These are phyloP conservation scores for Begonia fuchsioides DNA, from an alignment of 306 rosid species.

Conservation along the genomic window DNA sequence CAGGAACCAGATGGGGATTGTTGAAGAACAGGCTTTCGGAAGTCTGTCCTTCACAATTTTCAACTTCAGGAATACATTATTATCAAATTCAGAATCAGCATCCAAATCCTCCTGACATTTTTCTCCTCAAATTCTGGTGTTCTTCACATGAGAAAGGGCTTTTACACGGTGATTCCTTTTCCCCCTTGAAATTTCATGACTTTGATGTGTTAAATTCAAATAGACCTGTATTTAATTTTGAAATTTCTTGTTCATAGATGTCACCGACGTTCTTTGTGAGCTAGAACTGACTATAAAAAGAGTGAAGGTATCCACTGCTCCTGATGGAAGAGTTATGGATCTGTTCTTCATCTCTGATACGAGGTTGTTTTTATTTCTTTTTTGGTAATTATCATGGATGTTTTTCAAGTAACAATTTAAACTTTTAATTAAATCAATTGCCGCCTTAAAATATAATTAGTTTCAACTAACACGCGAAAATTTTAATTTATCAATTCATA, in stretches of 20 bases:
- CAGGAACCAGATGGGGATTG: conserved; percentile 34
- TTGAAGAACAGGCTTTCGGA: conserved; percentile 36
- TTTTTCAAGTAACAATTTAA: too few species aligned
- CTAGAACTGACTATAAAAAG: conserved; percentile 39
- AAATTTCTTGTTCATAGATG: conserved; percentile 18
- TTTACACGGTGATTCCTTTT: conserved; percentile 25
- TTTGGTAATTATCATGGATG: neutral
- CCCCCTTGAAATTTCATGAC: neutral
- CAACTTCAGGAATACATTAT: conserved; percentile 27
- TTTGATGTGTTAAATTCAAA: neutral
- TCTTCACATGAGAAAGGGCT: conserved; percentile 33
- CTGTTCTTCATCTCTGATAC: conserved; percentile 46
- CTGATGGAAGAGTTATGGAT: conserved; percentile 49
- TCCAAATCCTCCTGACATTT: conserved; percentile 24
- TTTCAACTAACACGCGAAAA: too few species aligned
- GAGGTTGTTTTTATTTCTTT: conserved; percentile 28
- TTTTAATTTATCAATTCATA: too few species aligned
- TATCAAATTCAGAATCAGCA: conserved; percentile 25
- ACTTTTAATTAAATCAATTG: too few species aligned
- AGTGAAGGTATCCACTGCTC: conserved; percentile 48
- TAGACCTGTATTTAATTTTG: too few species aligned
- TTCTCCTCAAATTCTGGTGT: conserved; percentile 46
- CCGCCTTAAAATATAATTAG: too few species aligned
- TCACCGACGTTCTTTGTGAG: conserved; percentile 38
- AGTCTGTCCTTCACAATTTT: conserved; percentile 37